These are phyloP conservation scores for Fusarium anthophilum DNA, from an alignment of 2,329 filamentous ascomycete species.

Conservation along the genomic window DNA sequence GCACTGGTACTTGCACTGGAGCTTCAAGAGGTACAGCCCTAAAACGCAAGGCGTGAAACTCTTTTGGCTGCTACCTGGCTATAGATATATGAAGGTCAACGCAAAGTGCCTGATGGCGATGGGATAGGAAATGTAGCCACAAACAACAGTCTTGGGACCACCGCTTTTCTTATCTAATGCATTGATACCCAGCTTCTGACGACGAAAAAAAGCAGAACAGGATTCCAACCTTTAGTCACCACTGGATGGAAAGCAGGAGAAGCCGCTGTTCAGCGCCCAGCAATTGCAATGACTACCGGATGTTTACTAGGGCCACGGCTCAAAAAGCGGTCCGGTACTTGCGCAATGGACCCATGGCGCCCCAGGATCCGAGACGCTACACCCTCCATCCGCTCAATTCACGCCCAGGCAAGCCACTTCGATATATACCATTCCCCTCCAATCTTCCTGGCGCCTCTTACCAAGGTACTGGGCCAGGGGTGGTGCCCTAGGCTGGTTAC, in stretches of 20 bases:
- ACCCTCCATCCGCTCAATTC: constrained; percentile 14
- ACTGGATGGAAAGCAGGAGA: constrained; percentile 13
- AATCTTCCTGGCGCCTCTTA: constrained; percentile 40
- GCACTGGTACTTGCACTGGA: constrained; percentile 16
- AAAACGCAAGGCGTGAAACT: background rate
- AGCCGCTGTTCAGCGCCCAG: constrained; percentile 34
- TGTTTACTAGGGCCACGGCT: constrained; percentile 36
- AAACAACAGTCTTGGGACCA: background rate
- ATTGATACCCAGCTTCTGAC: constrained; percentile 20
- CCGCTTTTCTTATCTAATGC: constrained; percentile 8
- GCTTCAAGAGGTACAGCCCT: background rate
- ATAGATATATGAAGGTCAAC: background rate
- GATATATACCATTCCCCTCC: constrained; percentile 36
- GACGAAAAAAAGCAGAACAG: constrained; percentile 15
- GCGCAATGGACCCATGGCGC: constrained; percentile 30
- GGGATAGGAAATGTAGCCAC: background rate
- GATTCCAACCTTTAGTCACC: constrained; percentile 15
- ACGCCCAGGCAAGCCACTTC: constrained; percentile 43
- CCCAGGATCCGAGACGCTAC: constrained; percentile 30
- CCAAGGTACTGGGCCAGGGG: constrained; percentile 42
- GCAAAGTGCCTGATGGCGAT: background rate
- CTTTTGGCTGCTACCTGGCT: background rate
- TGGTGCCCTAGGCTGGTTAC: constrained; percentile 11
- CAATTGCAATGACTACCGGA: constrained; percentile 20
- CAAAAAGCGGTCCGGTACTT: constrained; percentile 28